Evolutionary conservation across 108 stramenopile genomes (phyloP), one percentile per base, ranked within the genome.

Genomic region (Cylindrotheca fusiformis): DNA sequence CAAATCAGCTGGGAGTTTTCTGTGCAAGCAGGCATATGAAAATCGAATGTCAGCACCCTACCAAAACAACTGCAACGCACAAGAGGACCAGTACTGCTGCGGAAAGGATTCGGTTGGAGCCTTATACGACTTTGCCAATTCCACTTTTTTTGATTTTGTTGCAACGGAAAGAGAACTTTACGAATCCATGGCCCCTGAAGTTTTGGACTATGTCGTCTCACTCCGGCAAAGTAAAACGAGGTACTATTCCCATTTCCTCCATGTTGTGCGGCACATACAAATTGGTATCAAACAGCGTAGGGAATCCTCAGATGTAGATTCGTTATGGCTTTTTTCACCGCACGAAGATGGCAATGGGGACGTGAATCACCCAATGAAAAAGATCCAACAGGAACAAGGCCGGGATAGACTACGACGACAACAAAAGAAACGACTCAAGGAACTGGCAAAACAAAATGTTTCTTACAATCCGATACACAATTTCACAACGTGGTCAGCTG

Each of bases 171-270:
- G 48, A 32, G 69, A 76, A 54, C 33, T 76, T 33, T 60, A 69
- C 8, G 65, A 61, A 12, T 28, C 19, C 46, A 65, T 76, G 63
- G 58, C 54, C 21, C 52, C 63, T 1, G 32, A 49, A 0, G 22
- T 60, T 48, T 69, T 69, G 28, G 52, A 60, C 48, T 76, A 76
- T 41, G 47, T 76, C n/a, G 69, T 76, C 23, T 41, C 52, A n/a
- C 47, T 76, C 4, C 58, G 75, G 6, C 28, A 64, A 28, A 57
- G 60, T 51, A 56, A 60, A 32, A 14, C 29, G 2, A 57, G 75
- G 17, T 76, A 76, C 48, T 58, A 63, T 56, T 69, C 68, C 4
- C 75, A 76, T 55, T 76, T 65, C 68, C 55, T 49, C 1, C 68
- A 76, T 52, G 32, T 76, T n/a, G 10, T 41, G 20, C 63, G 63